Conservation (phyloP, 2,329 filamentous ascomycete genomes). For the Aspergillus aculeatus region DNA sequence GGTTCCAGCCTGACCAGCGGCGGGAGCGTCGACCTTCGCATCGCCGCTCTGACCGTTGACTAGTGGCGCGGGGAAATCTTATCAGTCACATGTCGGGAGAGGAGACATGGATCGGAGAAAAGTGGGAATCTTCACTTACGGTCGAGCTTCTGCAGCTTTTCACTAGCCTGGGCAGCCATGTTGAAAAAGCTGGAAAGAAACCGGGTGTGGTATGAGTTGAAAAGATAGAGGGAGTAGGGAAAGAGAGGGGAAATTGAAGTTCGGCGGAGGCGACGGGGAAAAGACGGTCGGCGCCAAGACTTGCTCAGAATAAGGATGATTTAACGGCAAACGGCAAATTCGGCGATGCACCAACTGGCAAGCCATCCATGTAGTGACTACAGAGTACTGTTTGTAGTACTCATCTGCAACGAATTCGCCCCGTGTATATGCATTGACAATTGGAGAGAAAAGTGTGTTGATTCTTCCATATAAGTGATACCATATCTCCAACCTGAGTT, state of each 20-base stretch:
- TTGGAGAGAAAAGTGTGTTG: too few species aligned
- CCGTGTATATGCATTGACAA: too few species aligned
- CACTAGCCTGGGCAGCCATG: slow-evolving; percentile 45
- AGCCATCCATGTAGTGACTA: too few species aligned
- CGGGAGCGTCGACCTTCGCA: slow-evolving; percentile 33
- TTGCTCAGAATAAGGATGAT: background rate
- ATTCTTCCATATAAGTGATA: too few species aligned
- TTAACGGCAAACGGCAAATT: too few species aligned
- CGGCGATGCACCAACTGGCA: background rate
- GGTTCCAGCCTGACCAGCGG: slow-evolving; percentile 37
- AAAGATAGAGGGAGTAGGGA: slow-evolving; percentile 22
- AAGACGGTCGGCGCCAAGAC: slow-evolving; percentile 14
- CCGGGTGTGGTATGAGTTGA: slow-evolving; percentile 21
- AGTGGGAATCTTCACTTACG: slow-evolving; percentile 27
- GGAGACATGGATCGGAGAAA: background rate
- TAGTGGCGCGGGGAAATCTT: slow-evolving; percentile 21
- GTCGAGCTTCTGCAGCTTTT: slow-evolving; percentile 43
- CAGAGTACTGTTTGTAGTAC: too few species aligned
- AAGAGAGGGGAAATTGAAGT: slow-evolving; percentile 16
- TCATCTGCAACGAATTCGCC: too few species aligned
- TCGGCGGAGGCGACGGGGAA: slow-evolving; percentile 3
- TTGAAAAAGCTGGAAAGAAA: slow-evolving; percentile 22
- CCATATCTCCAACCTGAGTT: too few species aligned
- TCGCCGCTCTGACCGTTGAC: slow-evolving; percentile 42
- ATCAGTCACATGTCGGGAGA: slow-evolving; percentile 19